Conservation (phyloP, 768 basidiomycete genomes). For the Filobasidium floriforme region DNA sequence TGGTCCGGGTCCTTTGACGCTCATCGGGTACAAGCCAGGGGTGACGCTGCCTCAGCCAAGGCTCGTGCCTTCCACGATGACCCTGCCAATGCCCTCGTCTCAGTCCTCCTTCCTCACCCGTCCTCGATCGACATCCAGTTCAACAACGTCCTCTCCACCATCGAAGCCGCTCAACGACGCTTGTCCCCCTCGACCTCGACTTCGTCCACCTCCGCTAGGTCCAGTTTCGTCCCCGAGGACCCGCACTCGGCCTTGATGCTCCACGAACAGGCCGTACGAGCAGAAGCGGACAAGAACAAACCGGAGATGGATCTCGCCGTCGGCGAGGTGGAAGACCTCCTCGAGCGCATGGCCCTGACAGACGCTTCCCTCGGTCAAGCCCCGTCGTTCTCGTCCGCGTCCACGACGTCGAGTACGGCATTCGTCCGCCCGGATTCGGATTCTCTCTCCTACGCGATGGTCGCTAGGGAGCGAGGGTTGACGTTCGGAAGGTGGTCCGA, state of each 20-base stretch:
- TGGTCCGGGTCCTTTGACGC: not conserved
- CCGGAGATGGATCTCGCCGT: conserved; percentile 26
- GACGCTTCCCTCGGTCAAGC: not conserved
- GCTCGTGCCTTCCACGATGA: not conserved
- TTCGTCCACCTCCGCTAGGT: not conserved
- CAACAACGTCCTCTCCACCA: conserved; percentile 5
- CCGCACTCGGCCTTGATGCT: conserved; percentile 1
- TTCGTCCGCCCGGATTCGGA: not conserved
- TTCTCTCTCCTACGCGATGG: not conserved
- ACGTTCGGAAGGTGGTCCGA: not conserved
- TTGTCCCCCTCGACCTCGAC: not conserved
- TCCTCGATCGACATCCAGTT: not conserved
- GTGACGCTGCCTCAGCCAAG: not conserved
- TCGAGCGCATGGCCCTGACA: conserved; percentile 2
- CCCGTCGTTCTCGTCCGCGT: not conserved
- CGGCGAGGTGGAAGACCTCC: conserved; percentile 7
- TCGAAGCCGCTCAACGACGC: not conserved
- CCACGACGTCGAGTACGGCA: not conserved
- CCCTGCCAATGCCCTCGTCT: conserved; percentile 1
- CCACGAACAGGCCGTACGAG: not conserved
- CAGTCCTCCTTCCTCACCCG: not conserved
- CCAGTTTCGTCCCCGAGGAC: not conserved
- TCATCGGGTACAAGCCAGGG: not conserved
- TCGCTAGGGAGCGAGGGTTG: not conserved
- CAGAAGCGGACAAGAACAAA: not conserved